phyloP scores from a whole-genome alignment of 2,329 filamentous ascomycete genomes.

The Exserohilum rostratum region DNA sequence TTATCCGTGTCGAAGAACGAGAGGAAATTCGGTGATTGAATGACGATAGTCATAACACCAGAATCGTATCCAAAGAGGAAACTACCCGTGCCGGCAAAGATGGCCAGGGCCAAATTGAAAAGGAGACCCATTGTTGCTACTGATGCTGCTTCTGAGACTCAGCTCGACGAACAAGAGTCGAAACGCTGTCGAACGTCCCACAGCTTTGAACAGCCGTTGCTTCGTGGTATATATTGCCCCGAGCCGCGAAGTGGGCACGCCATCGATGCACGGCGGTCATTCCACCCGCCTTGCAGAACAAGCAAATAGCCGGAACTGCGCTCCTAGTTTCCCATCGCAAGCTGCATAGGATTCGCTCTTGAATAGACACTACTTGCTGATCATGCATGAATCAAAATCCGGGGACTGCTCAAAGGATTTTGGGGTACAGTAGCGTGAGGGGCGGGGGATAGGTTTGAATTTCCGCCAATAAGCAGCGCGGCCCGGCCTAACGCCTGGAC shows the following conservation, averaged over 20 bases:
- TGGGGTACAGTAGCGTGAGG: conserved; percentile 28
- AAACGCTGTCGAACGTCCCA: not conserved
- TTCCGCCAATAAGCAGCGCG: conserved; percentile 31
- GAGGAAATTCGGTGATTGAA: conserved; percentile 63
- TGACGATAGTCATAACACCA: conserved; percentile 57
- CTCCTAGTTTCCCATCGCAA: conserved; percentile 32
- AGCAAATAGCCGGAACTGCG: conserved; percentile 26
- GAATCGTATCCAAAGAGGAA: conserved; percentile 46
- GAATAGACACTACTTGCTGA: conserved; percentile 14
- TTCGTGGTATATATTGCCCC: conserved; percentile 18
- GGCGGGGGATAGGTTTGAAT: conserved; percentile 21
- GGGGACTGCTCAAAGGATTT: conserved; percentile 19
- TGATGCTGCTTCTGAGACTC: not conserved
- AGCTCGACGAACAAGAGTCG: not conserved
- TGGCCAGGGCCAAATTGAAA: conserved; percentile 52
- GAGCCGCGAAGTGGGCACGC: conserved; percentile 7
- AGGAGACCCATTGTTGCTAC: conserved; percentile 46
- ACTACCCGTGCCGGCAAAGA: conserved; percentile 54
- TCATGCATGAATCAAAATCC: conserved; percentile 15
- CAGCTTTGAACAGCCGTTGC: not conserved
- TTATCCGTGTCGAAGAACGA: conserved; percentile 61
- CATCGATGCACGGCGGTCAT: conserved; percentile 19
- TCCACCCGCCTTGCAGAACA: conserved; percentile 10
- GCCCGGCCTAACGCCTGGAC: not conserved
- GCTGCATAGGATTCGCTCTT: conserved; percentile 5